A percentile compares a stretch with the other conserved stretches of the same genome.
Evolutionary conservation across 345 rosid species (phyloP).

Genomic region (Arabidopsis suecica): DNA sequence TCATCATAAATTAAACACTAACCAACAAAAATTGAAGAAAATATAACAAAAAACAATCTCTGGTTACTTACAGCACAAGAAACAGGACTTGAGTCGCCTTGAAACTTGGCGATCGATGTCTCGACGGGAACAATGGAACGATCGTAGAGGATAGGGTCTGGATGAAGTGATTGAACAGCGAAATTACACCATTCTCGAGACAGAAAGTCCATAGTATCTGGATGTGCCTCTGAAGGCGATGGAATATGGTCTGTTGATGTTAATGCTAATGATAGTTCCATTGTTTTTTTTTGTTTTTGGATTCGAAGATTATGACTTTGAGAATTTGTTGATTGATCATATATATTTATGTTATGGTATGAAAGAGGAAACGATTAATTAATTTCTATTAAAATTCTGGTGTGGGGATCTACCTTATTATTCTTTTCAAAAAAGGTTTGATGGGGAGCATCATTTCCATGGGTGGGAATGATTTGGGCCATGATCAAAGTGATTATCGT

Average conservation of each 20-base stretch:
- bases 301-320: constrained; percentile 31
- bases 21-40: constrained; percentile 5
- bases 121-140: constrained; percentile 58
- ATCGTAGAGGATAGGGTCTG: constrained; percentile 48
- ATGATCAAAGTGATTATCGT: constrained; percentile 46
- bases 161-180: constrained; percentile 81
- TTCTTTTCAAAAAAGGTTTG: constrained; percentile 1
- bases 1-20: constrained; percentile 10
- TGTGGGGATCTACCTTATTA: constrained; percentile 42
- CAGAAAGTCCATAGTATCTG: constrained; percentile 89
- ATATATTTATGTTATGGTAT: constrained; percentile 38
- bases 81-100: constrained; percentile 44
- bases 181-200: constrained; percentile 89
- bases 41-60: neutral
- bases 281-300: neutral
- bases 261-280: constrained; percentile 35
- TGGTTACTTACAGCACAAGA: constrained; percentile 60
- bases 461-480: constrained; percentile 52
- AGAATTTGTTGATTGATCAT: constrained; percentile 37
- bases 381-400: constrained; percentile 15
- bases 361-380: constrained; percentile 28
- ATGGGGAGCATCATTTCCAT: constrained; percentile 46
- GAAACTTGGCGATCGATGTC: constrained; percentile 53
- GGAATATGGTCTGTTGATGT: constrained; percentile 39
- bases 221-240: constrained; percentile 84